Base-by-base conservation (phyloP, 2,329 filamentous ascomycete genomes). In the Calycina herbarum region DNA sequence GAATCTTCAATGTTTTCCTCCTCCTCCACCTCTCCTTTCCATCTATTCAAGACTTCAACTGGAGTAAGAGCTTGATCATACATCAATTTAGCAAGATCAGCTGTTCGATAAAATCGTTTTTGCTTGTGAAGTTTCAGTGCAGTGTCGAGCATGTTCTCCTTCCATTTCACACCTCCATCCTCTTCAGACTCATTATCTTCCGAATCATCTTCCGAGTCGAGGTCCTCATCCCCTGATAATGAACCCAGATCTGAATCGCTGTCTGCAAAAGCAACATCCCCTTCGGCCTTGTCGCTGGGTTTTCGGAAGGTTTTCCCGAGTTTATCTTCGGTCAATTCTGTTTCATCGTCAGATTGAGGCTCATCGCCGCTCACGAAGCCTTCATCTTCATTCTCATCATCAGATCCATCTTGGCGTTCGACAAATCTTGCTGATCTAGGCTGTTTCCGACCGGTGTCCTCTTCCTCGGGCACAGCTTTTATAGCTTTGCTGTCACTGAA, bases 231-330 rank as follows among this genome's bases (percentile, higher is more conserved):
- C 0, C 79, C 81, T 8, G 92, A 96, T 69, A 97, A 79, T 3
- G 94, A 97, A 6, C 95, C 95, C 4, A 99, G 83, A 76, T 99
- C 96, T 0, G 95, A 99, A 77, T 99, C 96, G 74, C 93, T 97
- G 74, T 99, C 95, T 15, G 95, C 95, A 80, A 97, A 99, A 1
- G 89, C 92, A 65, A 98, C 73, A 63, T 97, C 92, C 35, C 88
- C 91, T 29, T 87, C 86, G 11, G 81, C 82, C 27, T 76, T 83
- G 45, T 85, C 81, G 40, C 86, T 83, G 17, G 77, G 78, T 64
- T 83, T 82, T 62, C 81, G 81, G 76, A 89, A 89, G 74, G 88
- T 81, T 68, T 83, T 87, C 69, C 87, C 87, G 7, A 89, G 76
- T 69, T 84, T 88, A 57, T 81, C 79, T 67, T 88, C 85, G 57